Conservation (phyloP, 768 basidiomycete genomes). For the Sistotremastrum suecicum region DNA sequence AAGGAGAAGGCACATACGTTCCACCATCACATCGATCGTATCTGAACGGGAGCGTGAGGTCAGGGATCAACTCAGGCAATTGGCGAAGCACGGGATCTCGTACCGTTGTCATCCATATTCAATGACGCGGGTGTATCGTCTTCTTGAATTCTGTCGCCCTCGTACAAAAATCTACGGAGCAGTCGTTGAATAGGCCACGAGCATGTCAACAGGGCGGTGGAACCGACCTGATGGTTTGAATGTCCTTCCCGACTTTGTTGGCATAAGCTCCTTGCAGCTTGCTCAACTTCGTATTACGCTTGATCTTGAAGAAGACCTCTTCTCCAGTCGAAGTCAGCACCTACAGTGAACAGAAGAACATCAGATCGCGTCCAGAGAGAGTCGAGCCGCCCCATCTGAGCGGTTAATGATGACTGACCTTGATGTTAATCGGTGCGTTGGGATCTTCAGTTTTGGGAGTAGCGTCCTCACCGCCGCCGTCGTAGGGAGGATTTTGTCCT, state of each 20-base stretch:
- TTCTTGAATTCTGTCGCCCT: slow-evolving; percentile 73
- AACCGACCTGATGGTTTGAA: slow-evolving; percentile 71
- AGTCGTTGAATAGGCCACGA: background rate
- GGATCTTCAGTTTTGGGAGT: slow-evolving; percentile 39
- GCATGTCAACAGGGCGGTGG: background rate
- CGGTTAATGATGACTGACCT: slow-evolving; percentile 29
- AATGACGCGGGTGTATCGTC: slow-evolving; percentile 77
- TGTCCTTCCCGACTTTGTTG: slow-evolving; percentile 83
- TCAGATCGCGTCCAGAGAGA: slow-evolving; percentile 2
- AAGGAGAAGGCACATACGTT: slow-evolving; percentile 46
- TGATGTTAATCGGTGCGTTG: slow-evolving; percentile 63
- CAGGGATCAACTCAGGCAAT: slow-evolving; percentile 1
- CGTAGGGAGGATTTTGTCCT: slow-evolving; percentile 15
- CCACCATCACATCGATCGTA: slow-evolving; percentile 93
- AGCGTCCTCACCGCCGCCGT: slow-evolving; percentile 20
- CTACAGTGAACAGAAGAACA: slow-evolving; percentile 20
- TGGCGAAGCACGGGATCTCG: slow-evolving; percentile 9
- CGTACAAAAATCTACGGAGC: slow-evolving; percentile 68
- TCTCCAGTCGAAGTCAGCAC: slow-evolving; percentile 66
- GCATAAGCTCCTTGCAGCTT: slow-evolving; percentile 92
- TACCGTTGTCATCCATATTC: slow-evolving; percentile 85
- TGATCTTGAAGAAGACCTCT: slow-evolving; percentile 96
- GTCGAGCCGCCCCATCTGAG: background rate
- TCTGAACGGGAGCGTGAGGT: slow-evolving; percentile 28
- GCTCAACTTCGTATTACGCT: slow-evolving; percentile 79